Evolutionary conservation across 345 rosid genomes (phyloP), one percentile per base, ranked within the genome.

Genomic region (Angophora floribunda): DNA sequence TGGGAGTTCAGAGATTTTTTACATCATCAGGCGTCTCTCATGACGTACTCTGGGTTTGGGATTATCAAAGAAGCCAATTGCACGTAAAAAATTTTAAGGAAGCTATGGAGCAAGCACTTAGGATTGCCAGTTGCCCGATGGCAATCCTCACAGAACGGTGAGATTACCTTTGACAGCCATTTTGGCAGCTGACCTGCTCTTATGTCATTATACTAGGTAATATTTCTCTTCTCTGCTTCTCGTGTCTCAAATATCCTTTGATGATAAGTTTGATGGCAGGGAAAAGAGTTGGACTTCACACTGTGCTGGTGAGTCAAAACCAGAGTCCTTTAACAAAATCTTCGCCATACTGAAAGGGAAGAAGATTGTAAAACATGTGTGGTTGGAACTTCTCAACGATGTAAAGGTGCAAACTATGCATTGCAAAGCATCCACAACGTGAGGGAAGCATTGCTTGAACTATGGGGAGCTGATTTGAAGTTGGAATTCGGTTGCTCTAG

Each of bases 401-500:
- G 91, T 41, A 94, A 93, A 61, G 97, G 98, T 7, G 96, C 96
- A 85, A 98, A 96, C 87, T 91, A 94, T 88, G 98, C 98, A 21
- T 87, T 96, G 52, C 96, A 95, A 91, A 96, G 94, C 92, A 95
- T 97, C 87, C 97, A 96, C 93, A 95, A 96, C 89, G 93, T 96
- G 55, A 93, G 91, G 92, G 98, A 96, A 82, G 97, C 99, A 80
- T 52, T 96, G 79, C 96, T 95, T 15, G 96, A 95, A 89, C 92
- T 97, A 57, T 95, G 99, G 99, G 93, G 88, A 61, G 92, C 90
- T 75, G 92, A 90, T 22, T 91, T 90, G 51, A 93, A 90, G 88
- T 86, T 95, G 45, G 93, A 92, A 88, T 90, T 92, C 22, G 87
- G 63, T 41, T 92, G 92, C 67, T 67, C 94, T 12, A 87, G 84